These are phyloP conservation scores for Fragilariopsis cylindrus DNA, from an alignment of 108 stramenopile genomes.

Conservation along the genomic window DNA sequence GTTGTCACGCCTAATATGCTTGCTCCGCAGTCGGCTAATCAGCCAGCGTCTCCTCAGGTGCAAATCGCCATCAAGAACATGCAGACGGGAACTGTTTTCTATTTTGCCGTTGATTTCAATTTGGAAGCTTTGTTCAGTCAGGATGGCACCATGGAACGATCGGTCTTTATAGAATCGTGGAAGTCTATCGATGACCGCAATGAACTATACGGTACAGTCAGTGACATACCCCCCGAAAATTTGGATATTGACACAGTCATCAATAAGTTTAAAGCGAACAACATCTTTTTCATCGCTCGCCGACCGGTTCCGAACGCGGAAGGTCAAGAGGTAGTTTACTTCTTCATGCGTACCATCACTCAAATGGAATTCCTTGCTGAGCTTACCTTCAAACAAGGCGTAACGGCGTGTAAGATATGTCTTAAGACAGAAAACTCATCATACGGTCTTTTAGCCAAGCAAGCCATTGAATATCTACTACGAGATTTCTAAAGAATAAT, in stretches of 20 bases:
- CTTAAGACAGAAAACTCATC: conserved; percentile 81
- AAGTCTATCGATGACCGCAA: conserved; percentile 90
- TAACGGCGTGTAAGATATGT: conserved; percentile 91
- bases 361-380: conserved; percentile 86
- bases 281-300: conserved; percentile 91
- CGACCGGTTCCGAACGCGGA: conserved; percentile 90
- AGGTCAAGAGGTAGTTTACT: conserved; percentile 94
- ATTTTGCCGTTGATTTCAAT: conserved; percentile 84
- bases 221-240: conserved; percentile 65
- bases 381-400: conserved; percentile 92
- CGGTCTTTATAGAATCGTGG: conserved; percentile 83
- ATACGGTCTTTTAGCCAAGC: conserved; percentile 75
- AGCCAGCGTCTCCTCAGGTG: conserved; percentile 75
- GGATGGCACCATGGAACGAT: conserved; percentile 78
- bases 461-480: conserved; percentile 78
- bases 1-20: conserved; percentile 79
- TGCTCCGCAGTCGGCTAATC: conserved; percentile 62
- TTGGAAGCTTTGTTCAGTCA: conserved; percentile 80
- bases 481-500: conserved; percentile 21
- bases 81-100: conserved; percentile 86
- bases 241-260: conserved; percentile 80
- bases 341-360: conserved; percentile 77
- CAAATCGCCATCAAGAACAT: conserved; percentile 96
- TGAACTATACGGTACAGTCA: conserved; percentile 77
- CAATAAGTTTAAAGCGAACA: conserved; percentile 75